Percentiles rank a stretch among this genome's conserved stretches.
phyloP scores from a whole-genome alignment of 2,329 filamentous ascomycete species.

The Laburnicola sp. region DNA sequence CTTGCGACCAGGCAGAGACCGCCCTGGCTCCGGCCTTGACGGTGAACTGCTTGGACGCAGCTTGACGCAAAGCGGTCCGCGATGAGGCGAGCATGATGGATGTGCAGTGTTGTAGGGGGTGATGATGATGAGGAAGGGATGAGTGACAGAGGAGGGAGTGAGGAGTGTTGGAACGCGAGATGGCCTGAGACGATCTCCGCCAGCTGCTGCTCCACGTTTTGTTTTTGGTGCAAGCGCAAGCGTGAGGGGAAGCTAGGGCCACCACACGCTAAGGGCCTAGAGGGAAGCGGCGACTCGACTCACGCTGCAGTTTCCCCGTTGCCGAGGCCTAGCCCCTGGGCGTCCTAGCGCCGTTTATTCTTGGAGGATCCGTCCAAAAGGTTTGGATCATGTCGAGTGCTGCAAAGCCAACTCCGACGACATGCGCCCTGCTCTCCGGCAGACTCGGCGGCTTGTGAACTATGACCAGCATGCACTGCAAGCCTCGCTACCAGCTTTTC shows the following conservation, averaged over 20 bases:
- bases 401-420: constrained; percentile 12
- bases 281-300: no score
- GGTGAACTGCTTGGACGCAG: constrained; percentile 40
- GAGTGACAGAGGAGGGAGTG: constrained; percentile 14
- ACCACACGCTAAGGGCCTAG: no score
- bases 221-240: constrained; percentile 13
- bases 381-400: background rate
- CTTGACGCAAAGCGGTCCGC: constrained; percentile 44
- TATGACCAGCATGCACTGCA: constrained; percentile 22
- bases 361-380: constrained; percentile 3
- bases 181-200: constrained; percentile 36
- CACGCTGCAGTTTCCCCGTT: no score
- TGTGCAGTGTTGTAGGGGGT: constrained; percentile 13
- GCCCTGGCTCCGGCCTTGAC: constrained; percentile 55
- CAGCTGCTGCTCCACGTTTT: constrained; percentile 27
- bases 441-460: constrained; percentile 31
- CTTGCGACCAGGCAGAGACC: constrained; percentile 85
- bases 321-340: background rate
- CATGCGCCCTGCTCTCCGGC: constrained; percentile 40
- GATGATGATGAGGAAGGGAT: constrained; percentile 13
- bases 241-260: constrained; percentile 8
- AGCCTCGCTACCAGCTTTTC: constrained; percentile 36
- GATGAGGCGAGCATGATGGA: constrained; percentile 43
- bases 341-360: background rate
- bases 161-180: constrained; percentile 14